Evolutionary conservation across 2,329 filamentous ascomycete genomes (phyloP).

Genomic region (Colletotrichum sp.): DNA sequence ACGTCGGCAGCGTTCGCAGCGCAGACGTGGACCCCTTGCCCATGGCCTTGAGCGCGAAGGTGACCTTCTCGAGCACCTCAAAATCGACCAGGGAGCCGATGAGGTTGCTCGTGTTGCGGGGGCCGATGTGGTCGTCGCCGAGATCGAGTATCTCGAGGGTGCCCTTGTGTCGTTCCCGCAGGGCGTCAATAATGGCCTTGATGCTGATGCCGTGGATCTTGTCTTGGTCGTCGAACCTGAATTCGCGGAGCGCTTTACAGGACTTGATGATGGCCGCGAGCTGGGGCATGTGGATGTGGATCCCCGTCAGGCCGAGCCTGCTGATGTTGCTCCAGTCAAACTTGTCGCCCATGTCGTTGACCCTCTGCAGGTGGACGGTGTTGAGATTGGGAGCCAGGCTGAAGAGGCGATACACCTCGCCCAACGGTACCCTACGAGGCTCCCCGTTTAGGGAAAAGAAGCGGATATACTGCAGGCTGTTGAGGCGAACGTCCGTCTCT

Average conservation of each 20-base stretch:
- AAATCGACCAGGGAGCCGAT: not conserved
- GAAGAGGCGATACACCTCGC: not conserved
- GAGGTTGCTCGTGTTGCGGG: not conserved
- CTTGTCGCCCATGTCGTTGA: not conserved
- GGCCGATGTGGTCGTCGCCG: not conserved
- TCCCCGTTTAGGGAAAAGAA: not conserved
- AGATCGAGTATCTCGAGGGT: not conserved
- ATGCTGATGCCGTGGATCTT: not conserved
- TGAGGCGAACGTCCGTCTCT: not conserved
- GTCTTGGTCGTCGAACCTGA: not conserved
- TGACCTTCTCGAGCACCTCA: not conserved
- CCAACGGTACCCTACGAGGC: not conserved
- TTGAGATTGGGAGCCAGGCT: not conserved
- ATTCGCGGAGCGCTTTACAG: not conserved
- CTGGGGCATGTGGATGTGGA: not conserved
- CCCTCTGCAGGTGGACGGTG: not conserved
- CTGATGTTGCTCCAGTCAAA: not conserved
- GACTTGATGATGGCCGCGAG: not conserved
- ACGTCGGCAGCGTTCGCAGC: not conserved
- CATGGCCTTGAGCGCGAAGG: not conserved
- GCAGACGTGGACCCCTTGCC: not conserved
- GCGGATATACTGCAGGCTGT: not conserved
- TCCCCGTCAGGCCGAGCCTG: not conserved
- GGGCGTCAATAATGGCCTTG: not conserved
- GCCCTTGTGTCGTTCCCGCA: not conserved